Base-by-base conservation (phyloP, 805 yeast species). In the Ogataea henricii region DNA sequence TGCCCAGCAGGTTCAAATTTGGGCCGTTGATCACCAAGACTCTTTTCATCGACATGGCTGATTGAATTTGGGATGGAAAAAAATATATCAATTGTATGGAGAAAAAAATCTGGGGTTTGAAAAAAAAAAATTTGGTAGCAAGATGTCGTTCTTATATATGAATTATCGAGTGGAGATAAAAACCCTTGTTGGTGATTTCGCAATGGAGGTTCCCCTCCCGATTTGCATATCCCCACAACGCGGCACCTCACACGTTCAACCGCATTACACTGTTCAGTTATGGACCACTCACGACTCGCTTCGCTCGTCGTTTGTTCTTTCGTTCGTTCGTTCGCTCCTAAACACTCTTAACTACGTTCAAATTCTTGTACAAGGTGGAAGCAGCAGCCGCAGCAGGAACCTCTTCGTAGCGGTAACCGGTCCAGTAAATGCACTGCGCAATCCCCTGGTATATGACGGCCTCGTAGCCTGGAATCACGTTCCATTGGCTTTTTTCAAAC, bases 361-460 rank as follows among this genome's bases (percentile, higher is more conserved):
- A 45, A 16, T 43, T 30, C 23, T 43, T 30, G 33, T 40, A 46
- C 14, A 48, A 41, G 7, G 40, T 34, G 10, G 29, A 18, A 7
- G 47, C 27, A 12, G 45, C 47, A 7, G 32, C 38, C 16, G 27
- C 39, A 9, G 42, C 39, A 21, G 43, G 47, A 16, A 37, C 35
- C 14, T 48, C 45, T 21, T 44, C 45, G 25, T 43, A 22, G 13
- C 39, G 23, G 25, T 33, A 23, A 13, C 51, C 51, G 6, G 42
- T 40, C 51, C 51, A 48, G 39, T 40, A 40, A 23, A 43, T 32
- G 29, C 45, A 48, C 45, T 48, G 51, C 1, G 43, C 51, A n/a
- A 46, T 46, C 23, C 51, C 51, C 43, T 48, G 51, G 42, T 47
- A 47, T 7, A 48, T 48, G 33, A 48, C 45, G 13, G 51, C 51